Conservation (phyloP, 306 rosid species). For the Cucumis melo region DNA sequence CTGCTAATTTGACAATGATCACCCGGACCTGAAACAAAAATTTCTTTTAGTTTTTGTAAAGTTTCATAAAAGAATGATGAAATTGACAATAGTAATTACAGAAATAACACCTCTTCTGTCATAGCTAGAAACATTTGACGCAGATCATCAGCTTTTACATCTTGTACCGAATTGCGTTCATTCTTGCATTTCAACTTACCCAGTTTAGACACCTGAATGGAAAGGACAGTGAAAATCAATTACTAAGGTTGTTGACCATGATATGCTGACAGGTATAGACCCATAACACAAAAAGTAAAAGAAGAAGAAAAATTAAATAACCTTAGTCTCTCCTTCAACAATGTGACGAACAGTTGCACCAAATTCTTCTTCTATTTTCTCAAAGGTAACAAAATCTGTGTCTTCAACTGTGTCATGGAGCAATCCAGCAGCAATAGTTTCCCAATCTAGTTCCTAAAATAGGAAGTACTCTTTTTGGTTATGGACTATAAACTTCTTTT, state of each 20-base stretch:
- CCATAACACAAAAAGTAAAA: not conserved
- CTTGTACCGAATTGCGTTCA: constrained; percentile 67
- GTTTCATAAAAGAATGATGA: constrained; percentile 1
- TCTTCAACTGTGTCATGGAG: constrained; percentile 98
- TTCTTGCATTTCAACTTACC: constrained; percentile 87
- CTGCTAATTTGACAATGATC: constrained; percentile 92
- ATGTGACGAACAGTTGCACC: constrained; percentile 80
- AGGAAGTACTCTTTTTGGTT: constrained; percentile 11
- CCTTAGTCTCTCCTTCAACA: constrained; percentile 99
- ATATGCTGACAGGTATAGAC: not conserved
- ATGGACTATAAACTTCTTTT: constrained; percentile 8
- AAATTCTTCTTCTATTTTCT: constrained; percentile 88
- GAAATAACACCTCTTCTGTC: constrained; percentile 82
- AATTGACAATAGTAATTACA: constrained; percentile 11
- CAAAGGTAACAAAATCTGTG: constrained; percentile 76
- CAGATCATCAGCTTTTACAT: constrained; percentile 95
- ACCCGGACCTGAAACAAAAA: constrained; percentile 75
- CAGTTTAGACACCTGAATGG: constrained; percentile 74
- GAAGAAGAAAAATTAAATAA: constrained; percentile 9
- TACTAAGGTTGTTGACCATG: constrained; percentile 8
- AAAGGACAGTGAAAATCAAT: constrained; percentile 17
- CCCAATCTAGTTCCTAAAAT: constrained; percentile 92
- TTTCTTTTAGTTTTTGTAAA: constrained; percentile 15
- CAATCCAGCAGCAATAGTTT: constrained; percentile 90
- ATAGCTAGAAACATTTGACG: constrained; percentile 97